A percentile compares a stretch with the other conserved stretches of the same genome.
Conservation (phyloP, 768 basidiomycete genomes). For the Termitomyces sp. region DNA sequence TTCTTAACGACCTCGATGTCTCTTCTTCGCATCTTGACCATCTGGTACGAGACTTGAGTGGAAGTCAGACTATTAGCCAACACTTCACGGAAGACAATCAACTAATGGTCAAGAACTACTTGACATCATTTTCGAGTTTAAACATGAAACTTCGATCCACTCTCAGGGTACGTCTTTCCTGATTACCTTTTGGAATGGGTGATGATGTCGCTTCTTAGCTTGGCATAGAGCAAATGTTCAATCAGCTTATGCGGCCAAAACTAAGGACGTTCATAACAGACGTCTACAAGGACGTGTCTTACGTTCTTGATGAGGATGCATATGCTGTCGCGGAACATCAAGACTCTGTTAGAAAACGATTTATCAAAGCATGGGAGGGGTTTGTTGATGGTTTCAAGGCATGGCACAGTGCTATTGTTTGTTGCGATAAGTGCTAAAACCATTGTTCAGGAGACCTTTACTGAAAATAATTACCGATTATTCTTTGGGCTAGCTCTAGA, state of each 20-base stretch:
- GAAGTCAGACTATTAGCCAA: conserved; percentile 56
- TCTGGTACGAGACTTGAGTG: conserved; percentile 63
- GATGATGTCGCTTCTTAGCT: conserved; percentile 38
- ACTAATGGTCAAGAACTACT: conserved; percentile 41
- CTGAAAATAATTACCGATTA: conserved; percentile 81
- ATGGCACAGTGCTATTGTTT: background rate
- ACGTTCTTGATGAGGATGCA: conserved; percentile 84
- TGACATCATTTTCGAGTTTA: conserved; percentile 53
- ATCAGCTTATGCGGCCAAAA: conserved; percentile 87
- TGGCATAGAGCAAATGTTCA: conserved; percentile 93
- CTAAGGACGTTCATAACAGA: conserved; percentile 83
- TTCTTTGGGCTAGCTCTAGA: conserved; percentile 88
- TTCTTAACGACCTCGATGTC: conserved; percentile 92
- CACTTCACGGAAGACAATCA: conserved; percentile 66
- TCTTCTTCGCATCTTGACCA: conserved; percentile 89
- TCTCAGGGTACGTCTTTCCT: conserved; percentile 54
- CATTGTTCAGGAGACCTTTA: conserved; percentile 69
- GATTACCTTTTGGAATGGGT: background rate
- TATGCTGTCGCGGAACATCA: conserved; percentile 84
- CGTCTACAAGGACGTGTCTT: conserved; percentile 87
- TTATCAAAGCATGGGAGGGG: conserved; percentile 84
- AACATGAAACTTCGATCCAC: conserved; percentile 67
- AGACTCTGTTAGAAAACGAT: conserved; percentile 86
- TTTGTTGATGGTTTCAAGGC: conserved; percentile 89
- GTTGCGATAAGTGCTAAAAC: background rate